A percentile compares a stretch with the other conserved stretches of the same genome.
Evolutionary conservation across 768 basidiomycete species (phyloP).

Genomic region (Trametes maxima): DNA sequence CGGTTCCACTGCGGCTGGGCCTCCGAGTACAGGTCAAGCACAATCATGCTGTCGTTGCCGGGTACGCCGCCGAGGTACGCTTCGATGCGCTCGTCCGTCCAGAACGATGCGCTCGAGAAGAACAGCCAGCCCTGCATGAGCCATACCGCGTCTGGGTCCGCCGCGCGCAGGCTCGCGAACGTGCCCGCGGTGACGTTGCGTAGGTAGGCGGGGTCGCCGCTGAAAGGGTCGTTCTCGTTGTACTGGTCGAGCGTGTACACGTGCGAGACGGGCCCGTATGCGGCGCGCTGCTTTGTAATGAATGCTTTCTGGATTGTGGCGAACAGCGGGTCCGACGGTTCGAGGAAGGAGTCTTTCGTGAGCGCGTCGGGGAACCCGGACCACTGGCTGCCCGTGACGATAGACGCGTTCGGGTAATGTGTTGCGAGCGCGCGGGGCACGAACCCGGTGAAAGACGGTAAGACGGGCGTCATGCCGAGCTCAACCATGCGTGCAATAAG

Average conservation of each 20-base stretch:
- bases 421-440: constrained; percentile 37
- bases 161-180: constrained; percentile 39
- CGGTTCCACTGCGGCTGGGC: constrained; percentile 46
- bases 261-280: constrained; percentile 42
- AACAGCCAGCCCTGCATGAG: constrained; percentile 49
- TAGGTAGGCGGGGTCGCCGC: constrained; percentile 37
- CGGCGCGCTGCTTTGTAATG: constrained; percentile 40
- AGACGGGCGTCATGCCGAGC: constrained; percentile 46
- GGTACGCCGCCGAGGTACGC: constrained; percentile 44
- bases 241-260: constrained; percentile 49
- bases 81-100: constrained; percentile 42
- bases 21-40: constrained; percentile 45
- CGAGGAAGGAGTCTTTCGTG: constrained; percentile 44
- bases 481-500: constrained; percentile 42
- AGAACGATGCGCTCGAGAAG: constrained; percentile 39
- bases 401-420: constrained; percentile 38
- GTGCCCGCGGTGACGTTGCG: constrained; percentile 37
- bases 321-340: constrained; percentile 44
- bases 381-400: constrained; percentile 41
- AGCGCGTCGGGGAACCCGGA: constrained; percentile 34
- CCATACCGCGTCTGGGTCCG: constrained; percentile 44
- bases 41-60: constrained; percentile 41
- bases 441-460: constrained; percentile 46
- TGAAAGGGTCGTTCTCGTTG: constrained; percentile 45
- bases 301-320: constrained; percentile 40